Base-by-base conservation (phyloP, 176 grass and related monocot genomes). In the Elaeis guineensis region DNA sequence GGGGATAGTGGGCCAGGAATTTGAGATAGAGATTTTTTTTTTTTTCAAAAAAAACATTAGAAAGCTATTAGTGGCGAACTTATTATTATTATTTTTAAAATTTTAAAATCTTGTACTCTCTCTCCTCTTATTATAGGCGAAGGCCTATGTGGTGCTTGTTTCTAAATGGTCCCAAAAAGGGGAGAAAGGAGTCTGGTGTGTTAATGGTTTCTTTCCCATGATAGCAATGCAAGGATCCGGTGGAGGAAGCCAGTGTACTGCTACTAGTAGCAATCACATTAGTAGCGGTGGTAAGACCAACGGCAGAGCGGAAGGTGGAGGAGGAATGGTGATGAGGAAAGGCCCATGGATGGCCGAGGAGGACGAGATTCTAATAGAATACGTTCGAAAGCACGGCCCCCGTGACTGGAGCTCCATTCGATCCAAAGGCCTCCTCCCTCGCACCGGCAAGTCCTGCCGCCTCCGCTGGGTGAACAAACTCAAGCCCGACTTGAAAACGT, bases 371-470 rank as follows among this genome's bases (percentile, higher is more conserved):
- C 67, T 89, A 54, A 58, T 73, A 54, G 63, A 85, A 70, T 85
- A 91, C 58, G 93, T 92, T 6, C 78, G 81, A 30, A 48, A 61
- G 19, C 71, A 98, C 56, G 87, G 87, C 7, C 86, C 84, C 6
- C 51, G 56, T 2, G 81, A 92, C 62, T 98, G 87, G 93, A 98
- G 81, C 87, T 91, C 73, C 83, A 85, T 92, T 80, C 84, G 75
- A 78, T 98, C 87, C 76, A 82, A 82, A 80, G 87, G 84, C 63
- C 63, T 82, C 63, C 78, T 97, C 49, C 81, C 71, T 50, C 87
- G 84, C 78, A 85, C 84, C 70, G 84, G 93, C 81, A 98, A 97
- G 70, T 89, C 93, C 59, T 97, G 93, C 84, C 87, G 87, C 77
- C 87, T 89, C 65, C 83, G 87, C 52, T 89, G 81, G 84, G 87